Evolutionary conservation across 31 red algal species (phyloP).

Genomic region (Bonnemaisonia californica): DNA sequence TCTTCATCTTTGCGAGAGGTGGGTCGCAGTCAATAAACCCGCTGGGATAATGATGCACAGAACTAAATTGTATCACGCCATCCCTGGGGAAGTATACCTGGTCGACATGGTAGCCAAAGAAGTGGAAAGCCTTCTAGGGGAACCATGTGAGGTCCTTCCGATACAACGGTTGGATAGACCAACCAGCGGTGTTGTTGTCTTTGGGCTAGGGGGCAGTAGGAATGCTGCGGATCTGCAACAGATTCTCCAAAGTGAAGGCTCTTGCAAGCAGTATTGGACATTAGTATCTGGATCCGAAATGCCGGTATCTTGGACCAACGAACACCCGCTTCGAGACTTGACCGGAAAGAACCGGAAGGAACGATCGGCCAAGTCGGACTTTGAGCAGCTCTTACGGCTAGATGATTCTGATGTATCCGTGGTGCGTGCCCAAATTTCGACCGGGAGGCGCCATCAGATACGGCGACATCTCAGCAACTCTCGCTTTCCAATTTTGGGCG

Average conservation of each 20-base stretch:
- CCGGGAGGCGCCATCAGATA: slow-evolving; percentile 74
- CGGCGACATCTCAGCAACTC: slow-evolving; percentile 65
- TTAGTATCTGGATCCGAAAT: slow-evolving; percentile 56
- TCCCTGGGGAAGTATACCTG: slow-evolving; percentile 32
- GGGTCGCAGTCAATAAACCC: slow-evolving; percentile 71
- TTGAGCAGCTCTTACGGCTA: slow-evolving; percentile 37
- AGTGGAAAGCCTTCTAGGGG: background rate
- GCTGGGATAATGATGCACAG: slow-evolving; percentile 63
- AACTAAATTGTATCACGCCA: slow-evolving; percentile 46
- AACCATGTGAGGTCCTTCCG: slow-evolving; percentile 20
- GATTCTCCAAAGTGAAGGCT: slow-evolving; percentile 21
- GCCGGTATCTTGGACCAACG: slow-evolving; percentile 52
- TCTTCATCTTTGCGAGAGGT: no score
- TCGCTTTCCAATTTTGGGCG: slow-evolving; percentile 54
- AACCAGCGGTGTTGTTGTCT: slow-evolving; percentile 64
- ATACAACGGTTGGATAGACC: slow-evolving; percentile 69
- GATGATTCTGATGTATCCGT: slow-evolving; percentile 52
- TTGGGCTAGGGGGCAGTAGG: slow-evolving; percentile 41
- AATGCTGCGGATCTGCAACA: slow-evolving; percentile 58
- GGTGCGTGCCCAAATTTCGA: slow-evolving; percentile 35
- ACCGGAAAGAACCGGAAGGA: slow-evolving; percentile 56
- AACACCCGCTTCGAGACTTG: slow-evolving; percentile 65
- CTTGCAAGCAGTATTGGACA: slow-evolving; percentile 69
- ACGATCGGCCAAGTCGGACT: slow-evolving; percentile 29
- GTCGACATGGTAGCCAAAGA: slow-evolving; percentile 20